phyloP scores from a whole-genome alignment of 495 filamentous ascomycete species.

The Penicillium roqueforti region DNA sequence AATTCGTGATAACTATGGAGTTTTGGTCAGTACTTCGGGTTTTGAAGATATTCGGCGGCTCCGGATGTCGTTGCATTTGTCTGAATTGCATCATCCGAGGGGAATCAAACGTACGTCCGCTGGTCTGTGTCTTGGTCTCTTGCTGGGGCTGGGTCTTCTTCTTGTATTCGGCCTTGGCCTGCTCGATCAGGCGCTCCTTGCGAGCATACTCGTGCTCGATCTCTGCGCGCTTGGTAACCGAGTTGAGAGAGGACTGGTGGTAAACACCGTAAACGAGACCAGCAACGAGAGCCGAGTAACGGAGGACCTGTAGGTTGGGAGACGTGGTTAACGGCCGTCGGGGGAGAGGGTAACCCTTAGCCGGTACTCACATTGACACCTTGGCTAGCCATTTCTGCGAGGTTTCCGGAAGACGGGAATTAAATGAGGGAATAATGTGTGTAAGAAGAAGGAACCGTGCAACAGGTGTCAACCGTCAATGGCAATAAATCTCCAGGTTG shows the following conservation, averaged over 20 bases:
- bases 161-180: conserved; percentile 86
- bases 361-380: conserved; percentile 47
- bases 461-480: conserved; percentile 42
- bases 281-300: conserved; percentile 82
- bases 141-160: conserved; percentile 63
- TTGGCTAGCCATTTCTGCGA: conserved; percentile 44
- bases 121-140: conserved; percentile 43
- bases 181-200: conserved; percentile 78
- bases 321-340: conserved; percentile 21
- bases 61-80: conserved; percentile 1
- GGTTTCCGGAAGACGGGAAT: conserved; percentile 24
- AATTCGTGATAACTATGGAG: conserved; percentile 71
- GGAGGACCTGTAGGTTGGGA: conserved; percentile 68
- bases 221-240: conserved; percentile 59
- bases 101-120: conserved; percentile 54
- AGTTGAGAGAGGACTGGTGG: conserved; percentile 74
- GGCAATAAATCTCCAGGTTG: conserved; percentile 35
- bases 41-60: neutral
- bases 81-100: neutral
- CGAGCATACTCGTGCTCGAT: conserved; percentile 77
- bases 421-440: conserved; percentile 19
- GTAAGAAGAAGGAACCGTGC: conserved; percentile 34
- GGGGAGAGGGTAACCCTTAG: conserved; percentile 14
- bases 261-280: conserved; percentile 90
- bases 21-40: conserved; percentile 21